Evolutionary conservation across 768 basidiomycete genomes (phyloP), one percentile per base, ranked within the genome.

Genomic region (Tricholoma flavovirens): DNA sequence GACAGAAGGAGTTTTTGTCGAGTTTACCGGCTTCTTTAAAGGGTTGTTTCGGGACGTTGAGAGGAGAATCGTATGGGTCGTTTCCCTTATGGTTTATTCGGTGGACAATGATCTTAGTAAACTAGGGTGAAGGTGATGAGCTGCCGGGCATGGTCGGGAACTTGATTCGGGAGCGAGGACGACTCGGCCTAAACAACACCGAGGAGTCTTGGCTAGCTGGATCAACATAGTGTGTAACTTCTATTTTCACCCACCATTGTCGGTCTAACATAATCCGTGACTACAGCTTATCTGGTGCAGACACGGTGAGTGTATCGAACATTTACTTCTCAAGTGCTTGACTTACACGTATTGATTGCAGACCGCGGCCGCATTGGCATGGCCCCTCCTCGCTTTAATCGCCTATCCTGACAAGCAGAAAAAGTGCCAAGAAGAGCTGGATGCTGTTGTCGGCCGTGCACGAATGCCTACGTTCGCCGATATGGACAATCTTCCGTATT

Each of bases 401-500:
- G 36, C 32, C 17, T 59, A 70, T 51, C 73, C 71, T 1, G 69
- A 70, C 1, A 64, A 68, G 7, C 71, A 70, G 57, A 50, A 49
- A n/a, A 64, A 59, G 30, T 73, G 71, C 0, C 70, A 70, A 49
- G 63, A 56, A 12, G 73, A 75, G 54, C 43, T 76, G 15, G 69
- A 72, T 49, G 15, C 49, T 4, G 68, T 71, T 3, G 51, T 73
- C 3, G 70, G 69, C 0, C 43, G 43, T 3, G 59, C 60, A 14
- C 56, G 69, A 0, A 58, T 76, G 11, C 74, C 74, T 0, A 60
- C 51, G 10, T 60, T 69, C 35, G 56, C 56, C 12, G 73, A 75
- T 50, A 49, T 58, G 6, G 54, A 50, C 1, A 24, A 57, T 6
- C 48, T 75, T 22, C 70, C 71, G 0, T 73, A 72, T 49, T 55